These are phyloP conservation scores for Ustilago bromivora DNA, from an alignment of 1,284 basidiomycete species.

Conservation along the genomic window DNA sequence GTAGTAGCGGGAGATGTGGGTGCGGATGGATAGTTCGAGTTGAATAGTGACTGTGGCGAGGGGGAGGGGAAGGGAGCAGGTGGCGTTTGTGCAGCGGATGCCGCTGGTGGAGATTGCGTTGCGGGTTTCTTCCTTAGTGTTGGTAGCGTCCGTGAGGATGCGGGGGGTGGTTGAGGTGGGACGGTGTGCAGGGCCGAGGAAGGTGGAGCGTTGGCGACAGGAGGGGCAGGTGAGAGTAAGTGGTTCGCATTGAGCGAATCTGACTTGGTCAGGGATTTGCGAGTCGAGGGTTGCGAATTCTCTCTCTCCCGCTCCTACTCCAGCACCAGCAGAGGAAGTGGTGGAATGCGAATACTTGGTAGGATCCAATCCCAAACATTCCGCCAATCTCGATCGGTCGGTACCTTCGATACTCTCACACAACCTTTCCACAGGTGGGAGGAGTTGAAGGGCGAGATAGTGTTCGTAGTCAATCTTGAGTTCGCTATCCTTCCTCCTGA, in stretches of 20 bases:
- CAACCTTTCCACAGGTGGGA: slow-evolving; percentile 93
- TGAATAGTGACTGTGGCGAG: slow-evolving; percentile 73
- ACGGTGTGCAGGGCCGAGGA: slow-evolving; percentile 44
- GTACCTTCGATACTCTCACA: slow-evolving; percentile 98
- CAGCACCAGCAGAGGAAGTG: slow-evolving; percentile 44
- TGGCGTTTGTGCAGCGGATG: slow-evolving; percentile 45
- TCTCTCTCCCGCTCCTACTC: slow-evolving; percentile 70
- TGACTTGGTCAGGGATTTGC: slow-evolving; percentile 86
- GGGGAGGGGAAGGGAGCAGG: slow-evolving; percentile 33
- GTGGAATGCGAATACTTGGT: slow-evolving; percentile 75
- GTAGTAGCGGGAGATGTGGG: slow-evolving; percentile 84
- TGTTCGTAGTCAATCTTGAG: slow-evolving; percentile 77
- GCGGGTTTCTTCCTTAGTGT: slow-evolving; percentile 1
- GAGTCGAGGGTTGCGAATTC: slow-evolving; percentile 87
- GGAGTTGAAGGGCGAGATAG: slow-evolving; percentile 90
- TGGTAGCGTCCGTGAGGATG: slow-evolving; percentile 25
- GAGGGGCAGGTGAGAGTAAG: slow-evolving; percentile 53
- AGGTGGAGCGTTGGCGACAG: slow-evolving; percentile 42
- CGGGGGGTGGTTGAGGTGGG: slow-evolving; percentile 3
- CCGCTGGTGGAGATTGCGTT: slow-evolving; percentile 45
- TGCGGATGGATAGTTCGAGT: slow-evolving; percentile 85
- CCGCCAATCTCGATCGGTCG: slow-evolving; percentile 87
- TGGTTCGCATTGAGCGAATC: slow-evolving; percentile 72
- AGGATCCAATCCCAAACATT: slow-evolving; percentile 93
- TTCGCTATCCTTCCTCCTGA: slow-evolving; percentile 74